Base-by-base conservation (phyloP, 148 eudicot genomes). In the Rhododendron ovatum region DNA sequence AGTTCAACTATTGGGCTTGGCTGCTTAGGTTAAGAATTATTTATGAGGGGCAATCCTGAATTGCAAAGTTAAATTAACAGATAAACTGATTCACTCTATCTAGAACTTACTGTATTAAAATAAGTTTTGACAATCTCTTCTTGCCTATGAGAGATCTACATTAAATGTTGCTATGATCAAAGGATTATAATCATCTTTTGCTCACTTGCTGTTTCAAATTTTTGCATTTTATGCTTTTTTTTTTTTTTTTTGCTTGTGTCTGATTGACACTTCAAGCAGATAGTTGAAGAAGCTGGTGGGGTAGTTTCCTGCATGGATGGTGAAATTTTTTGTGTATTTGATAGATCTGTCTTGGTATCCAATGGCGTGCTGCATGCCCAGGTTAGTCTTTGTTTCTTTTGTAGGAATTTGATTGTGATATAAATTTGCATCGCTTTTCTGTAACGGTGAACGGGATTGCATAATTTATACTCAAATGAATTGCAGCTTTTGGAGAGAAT, bases 231-330 rank as follows among this genome's bases (percentile, higher is more conserved):
- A 14, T 43, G 15, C 3, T 14, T 30, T 30, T 30, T 30, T 76
- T 53, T 53, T 55, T 55, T 55, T 15, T 55, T 18, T 4, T 18
- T 55, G 63, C 13, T 1, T 65, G 63, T 84, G 50, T 65, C 39
- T 28, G 37, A 82, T 55, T 81, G 83, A 59, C 41, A 83, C 78
- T 55, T 87, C 55, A 37, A 81, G 88, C 93, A 97, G 99, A 95
- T 97, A 86, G 99, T 95, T 88, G 99, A 97, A 92, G 99, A 95
- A 91, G 99, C 99, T 81, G 99, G 98, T 84, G 98, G 99, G 80
- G 89, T 93, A 86, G 98, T 93, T 88, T 89, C 98, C 53, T 88
- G 98, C 84, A 97, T 97, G 98, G 99, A 97, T 86, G 99, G 98
- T 63, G 96, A 86, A 47, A 94, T 91, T 14, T 97, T 94, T 89